A percentile compares a stretch with the other conserved stretches of the same genome.
Conservation (phyloP, 768 basidiomycete genomes). For the Hericium erinaceus region DNA sequence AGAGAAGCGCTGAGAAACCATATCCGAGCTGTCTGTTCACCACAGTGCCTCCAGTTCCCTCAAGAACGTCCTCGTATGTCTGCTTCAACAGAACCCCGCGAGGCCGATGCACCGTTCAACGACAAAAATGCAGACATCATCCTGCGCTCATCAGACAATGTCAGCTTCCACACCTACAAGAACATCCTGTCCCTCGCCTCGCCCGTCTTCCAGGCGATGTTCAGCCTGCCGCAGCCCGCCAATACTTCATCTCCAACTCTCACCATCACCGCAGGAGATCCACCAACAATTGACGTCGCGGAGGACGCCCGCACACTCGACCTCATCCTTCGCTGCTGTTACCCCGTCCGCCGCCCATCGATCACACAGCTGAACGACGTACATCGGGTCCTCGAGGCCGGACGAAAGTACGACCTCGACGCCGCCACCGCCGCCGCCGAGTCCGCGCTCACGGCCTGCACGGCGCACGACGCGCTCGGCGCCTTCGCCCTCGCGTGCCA, state of each 20-base stretch:
- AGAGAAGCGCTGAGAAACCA: too few species aligned
- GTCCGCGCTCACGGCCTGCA: too few species aligned
- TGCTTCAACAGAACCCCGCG: background rate
- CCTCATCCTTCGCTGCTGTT: background rate
- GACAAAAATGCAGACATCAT: background rate
- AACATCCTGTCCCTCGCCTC: conserved; percentile 26
- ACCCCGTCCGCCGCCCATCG: background rate
- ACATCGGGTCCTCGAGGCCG: background rate
- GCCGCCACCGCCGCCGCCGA: background rate
- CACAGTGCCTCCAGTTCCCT: too few species aligned
- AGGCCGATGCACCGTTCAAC: background rate
- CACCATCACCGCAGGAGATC: background rate
- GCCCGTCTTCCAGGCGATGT: conserved; percentile 23
- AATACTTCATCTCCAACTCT: background rate
- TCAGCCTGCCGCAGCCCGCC: conserved; percentile 19
- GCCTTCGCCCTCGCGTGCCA: background rate
- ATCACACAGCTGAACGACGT: background rate
- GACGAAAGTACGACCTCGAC: background rate
- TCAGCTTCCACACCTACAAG: conserved; percentile 19
- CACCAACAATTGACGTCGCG: background rate
- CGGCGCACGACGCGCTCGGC: background rate
- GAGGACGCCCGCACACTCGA: background rate
- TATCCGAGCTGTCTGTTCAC: too few species aligned
- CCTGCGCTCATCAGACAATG: background rate
- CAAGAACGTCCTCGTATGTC: too few species aligned